phyloP scores from a whole-genome alignment of 164 flowering plant genomes.

The Magnolia changhungtana region DNA sequence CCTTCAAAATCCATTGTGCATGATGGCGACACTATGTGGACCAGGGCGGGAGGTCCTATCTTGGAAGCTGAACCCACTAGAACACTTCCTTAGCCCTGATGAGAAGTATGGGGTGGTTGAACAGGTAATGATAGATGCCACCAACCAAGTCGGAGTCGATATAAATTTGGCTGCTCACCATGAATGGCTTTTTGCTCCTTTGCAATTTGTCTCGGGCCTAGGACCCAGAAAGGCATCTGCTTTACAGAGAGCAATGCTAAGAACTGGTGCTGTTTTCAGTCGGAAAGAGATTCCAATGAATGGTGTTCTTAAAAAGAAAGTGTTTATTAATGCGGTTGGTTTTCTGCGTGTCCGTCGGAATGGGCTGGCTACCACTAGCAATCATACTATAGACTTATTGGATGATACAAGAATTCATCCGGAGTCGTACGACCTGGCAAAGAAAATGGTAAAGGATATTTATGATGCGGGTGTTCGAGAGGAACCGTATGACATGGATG shows the following conservation, averaged over 20 bases:
- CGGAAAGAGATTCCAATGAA: slow-evolving; percentile 73
- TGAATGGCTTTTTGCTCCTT: slow-evolving; percentile 93
- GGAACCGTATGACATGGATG: slow-evolving; percentile 64
- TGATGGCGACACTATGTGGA: slow-evolving; percentile 91
- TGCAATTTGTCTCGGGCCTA: slow-evolving; percentile 88
- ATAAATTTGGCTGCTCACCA: slow-evolving; percentile 82
- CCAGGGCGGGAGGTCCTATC: slow-evolving; percentile 83
- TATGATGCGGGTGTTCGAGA: slow-evolving; percentile 49
- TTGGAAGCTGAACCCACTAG: slow-evolving; percentile 72
- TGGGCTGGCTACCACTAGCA: slow-evolving; percentile 75
- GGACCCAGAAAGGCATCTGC: slow-evolving; percentile 95
- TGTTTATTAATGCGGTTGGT: slow-evolving; percentile 85
- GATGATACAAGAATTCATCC: slow-evolving; percentile 98
- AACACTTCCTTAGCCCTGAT: slow-evolving; percentile 79
- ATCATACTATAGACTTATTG: slow-evolving; percentile 72
- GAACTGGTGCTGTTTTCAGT: slow-evolving; percentile 66
- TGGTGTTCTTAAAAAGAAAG: slow-evolving; percentile 68
- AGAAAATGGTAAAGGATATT: slow-evolving; percentile 77
- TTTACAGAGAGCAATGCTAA: slow-evolving; percentile 71
- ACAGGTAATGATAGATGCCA: slow-evolving; percentile 89
- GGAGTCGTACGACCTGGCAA: slow-evolving; percentile 86
- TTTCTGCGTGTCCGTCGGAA: slow-evolving; percentile 86
- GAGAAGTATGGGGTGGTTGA: slow-evolving; percentile 90
- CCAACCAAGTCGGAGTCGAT: slow-evolving; percentile 93
- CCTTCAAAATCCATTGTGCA: slow-evolving; percentile 92